Conservation (phyloP, 208 protist species). For the Phytomonas francai region DNA sequence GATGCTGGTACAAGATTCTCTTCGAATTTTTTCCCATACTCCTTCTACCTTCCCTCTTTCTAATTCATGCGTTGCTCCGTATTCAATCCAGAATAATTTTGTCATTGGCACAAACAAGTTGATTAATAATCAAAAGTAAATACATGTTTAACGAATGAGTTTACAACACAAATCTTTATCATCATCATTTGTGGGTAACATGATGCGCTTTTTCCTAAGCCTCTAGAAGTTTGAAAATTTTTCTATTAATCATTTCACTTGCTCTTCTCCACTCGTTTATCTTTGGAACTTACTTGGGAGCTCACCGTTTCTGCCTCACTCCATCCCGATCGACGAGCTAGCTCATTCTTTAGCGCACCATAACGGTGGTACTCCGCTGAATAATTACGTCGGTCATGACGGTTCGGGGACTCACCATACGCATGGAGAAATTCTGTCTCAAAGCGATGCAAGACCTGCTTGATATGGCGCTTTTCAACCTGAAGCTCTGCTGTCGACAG, state of each 20-base stretch:
- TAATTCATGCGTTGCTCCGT: background rate
- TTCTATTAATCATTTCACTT: background rate
- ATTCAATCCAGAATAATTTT: background rate
- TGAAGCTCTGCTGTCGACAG: slow-evolving; percentile 52
- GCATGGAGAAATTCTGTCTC: slow-evolving; percentile 67
- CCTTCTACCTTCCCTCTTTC: background rate
- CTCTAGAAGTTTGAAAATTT: background rate
- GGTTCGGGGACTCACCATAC: slow-evolving; percentile 40
- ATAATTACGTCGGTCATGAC: slow-evolving; percentile 47
- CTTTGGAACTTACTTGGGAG: background rate
- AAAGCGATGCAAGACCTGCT: slow-evolving; percentile 74
- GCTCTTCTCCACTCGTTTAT: background rate
- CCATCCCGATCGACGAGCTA: slow-evolving; percentile 19
- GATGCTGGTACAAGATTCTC: background rate
- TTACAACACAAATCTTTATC: slow-evolving; percentile 2
- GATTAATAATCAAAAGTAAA: background rate
- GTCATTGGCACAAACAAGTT: background rate
- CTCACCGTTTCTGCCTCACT: background rate
- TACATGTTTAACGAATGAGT: background rate
- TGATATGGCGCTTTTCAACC: slow-evolving; percentile 62
- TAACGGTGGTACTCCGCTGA: slow-evolving; percentile 70
- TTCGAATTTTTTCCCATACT: background rate
- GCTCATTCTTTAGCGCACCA: slow-evolving; percentile 72
- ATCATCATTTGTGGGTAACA: background rate
- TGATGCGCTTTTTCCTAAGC: background rate